Evolutionary conservation across 345 rosid species (phyloP).

Genomic region (Eutrema japonicum): DNA sequence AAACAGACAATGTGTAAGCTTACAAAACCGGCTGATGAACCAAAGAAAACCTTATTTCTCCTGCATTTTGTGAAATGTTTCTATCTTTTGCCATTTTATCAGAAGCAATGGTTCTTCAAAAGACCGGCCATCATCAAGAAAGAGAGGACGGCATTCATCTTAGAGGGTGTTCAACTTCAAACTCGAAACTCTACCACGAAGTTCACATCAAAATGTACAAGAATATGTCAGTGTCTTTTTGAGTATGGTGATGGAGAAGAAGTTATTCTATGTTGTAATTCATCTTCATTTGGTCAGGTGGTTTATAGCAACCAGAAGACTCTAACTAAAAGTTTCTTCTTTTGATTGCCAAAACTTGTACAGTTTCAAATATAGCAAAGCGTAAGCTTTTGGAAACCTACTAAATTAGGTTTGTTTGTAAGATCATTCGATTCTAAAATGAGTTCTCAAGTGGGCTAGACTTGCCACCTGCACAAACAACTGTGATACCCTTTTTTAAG

Average conservation of each 20-base stretch:
- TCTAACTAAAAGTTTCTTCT: constrained; percentile 27
- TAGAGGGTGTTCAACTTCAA: not conserved
- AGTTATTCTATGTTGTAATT: constrained; percentile 21
- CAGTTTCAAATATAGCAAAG: constrained; percentile 29
- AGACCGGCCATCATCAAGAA: constrained; percentile 38
- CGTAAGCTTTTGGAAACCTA: constrained; percentile 15
- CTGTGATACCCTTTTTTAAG: no score
- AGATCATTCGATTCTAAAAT: constrained; percentile 9
- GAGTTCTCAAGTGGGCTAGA: not conserved
- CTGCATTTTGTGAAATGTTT: not conserved
- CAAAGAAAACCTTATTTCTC: constrained; percentile 2
- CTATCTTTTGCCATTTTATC: not conserved
- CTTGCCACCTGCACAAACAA: not conserved
- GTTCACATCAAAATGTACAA: constrained; percentile 1
- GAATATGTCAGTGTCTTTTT: constrained; percentile 10
- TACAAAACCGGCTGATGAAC: constrained; percentile 24
- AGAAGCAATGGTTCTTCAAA: constrained; percentile 44
- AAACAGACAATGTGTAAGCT: constrained; percentile 61
- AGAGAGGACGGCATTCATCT: constrained; percentile 35
- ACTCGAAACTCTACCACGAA: not conserved
- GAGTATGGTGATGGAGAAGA: constrained; percentile 21
- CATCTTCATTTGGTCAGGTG: constrained; percentile 28
- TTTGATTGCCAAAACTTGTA: constrained; percentile 37
- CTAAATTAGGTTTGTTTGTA: constrained; percentile 26
- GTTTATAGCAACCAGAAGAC: constrained; percentile 32